Percentiles rank a stretch among this genome's conserved stretches.
phyloP scores from a whole-genome alignment of 495 filamentous ascomycete genomes.

The Pseudoneurospora amorphoporcata region DNA sequence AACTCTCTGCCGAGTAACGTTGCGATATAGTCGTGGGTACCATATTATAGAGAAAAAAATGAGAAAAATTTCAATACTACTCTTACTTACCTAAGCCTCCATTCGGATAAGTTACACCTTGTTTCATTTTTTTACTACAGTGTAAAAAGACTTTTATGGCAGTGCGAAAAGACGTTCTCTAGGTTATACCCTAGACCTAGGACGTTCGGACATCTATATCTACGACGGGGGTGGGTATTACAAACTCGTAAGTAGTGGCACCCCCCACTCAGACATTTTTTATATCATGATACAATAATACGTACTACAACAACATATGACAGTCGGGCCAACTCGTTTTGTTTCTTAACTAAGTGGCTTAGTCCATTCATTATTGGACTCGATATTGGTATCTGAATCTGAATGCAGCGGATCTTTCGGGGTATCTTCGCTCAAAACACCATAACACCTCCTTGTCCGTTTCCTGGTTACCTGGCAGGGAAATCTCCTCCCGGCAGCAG shows the following conservation, averaged over 20 bases:
- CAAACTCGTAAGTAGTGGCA: background rate
- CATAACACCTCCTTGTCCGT: background rate
- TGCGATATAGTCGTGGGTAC: no score
- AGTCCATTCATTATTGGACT: background rate
- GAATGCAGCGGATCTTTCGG: background rate
- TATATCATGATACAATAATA: background rate
- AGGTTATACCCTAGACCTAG: background rate
- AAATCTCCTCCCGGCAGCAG: background rate
- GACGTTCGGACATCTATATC: background rate
- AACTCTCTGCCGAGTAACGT: no score
- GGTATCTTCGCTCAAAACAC: background rate
- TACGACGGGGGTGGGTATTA: background rate
- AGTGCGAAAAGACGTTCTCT: no score
- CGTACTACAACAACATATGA: background rate
- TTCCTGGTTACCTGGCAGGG: background rate
- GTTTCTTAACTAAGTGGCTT: background rate
- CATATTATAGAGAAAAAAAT: no score
- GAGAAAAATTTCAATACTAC: no score
- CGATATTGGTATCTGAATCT: background rate
- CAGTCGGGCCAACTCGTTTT: no score
- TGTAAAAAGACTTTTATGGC: no score
- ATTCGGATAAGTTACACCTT: no score
- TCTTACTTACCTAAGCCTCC: no score
- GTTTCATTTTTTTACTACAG: no score
- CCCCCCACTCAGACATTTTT: background rate